Evolutionary conservation across 768 basidiomycete genomes (phyloP).

Genomic region (Lactifluus rugatus): DNA sequence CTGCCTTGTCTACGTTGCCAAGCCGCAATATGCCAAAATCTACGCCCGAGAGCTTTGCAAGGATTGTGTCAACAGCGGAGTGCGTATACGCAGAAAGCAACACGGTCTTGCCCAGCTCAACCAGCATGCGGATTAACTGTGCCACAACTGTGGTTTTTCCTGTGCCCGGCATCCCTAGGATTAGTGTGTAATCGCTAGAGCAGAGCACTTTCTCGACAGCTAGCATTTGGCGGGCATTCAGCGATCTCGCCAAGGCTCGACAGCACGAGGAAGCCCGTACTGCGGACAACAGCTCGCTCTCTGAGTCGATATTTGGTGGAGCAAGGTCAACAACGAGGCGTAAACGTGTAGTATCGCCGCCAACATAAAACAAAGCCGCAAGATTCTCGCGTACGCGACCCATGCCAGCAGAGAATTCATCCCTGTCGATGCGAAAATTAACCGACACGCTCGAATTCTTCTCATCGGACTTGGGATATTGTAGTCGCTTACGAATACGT

Average conservation of each 20-base stretch:
- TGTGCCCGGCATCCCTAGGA: constrained; percentile 97
- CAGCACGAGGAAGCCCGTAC: constrained; percentile 13
- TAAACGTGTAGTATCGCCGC: constrained; percentile 58
- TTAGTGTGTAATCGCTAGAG: constrained; percentile 82
- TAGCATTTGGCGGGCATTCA: constrained; percentile 63
- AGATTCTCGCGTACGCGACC: constrained; percentile 84
- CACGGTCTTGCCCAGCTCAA: constrained; percentile 75
- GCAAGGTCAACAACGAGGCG: constrained; percentile 76
- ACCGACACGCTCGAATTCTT: constrained; percentile 21
- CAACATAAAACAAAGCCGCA: constrained; percentile 75
- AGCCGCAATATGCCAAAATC: constrained; percentile 73
- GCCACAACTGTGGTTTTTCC: constrained; percentile 96
- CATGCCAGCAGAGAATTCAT: constrained; percentile 84
- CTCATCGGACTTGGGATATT: constrained; percentile 19
- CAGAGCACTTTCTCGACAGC: constrained; percentile 68
- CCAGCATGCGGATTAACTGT: constrained; percentile 72
- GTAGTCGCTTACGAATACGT: constrained; percentile 27
- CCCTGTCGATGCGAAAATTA: constrained; percentile 85
- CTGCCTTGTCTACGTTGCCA: constrained; percentile 87
- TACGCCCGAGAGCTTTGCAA: constrained; percentile 61
- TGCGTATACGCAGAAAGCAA: constrained; percentile 91
- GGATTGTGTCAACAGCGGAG: constrained; percentile 95
- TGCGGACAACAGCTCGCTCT: constrained; percentile 19
- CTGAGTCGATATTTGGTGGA: constrained; percentile 47
- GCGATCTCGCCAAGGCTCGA: constrained; percentile 7